These are phyloP conservation scores for Sphagnum fallax DNA, from an alignment of 228 moss, liverwort and hornwort species.

Conservation along the genomic window DNA sequence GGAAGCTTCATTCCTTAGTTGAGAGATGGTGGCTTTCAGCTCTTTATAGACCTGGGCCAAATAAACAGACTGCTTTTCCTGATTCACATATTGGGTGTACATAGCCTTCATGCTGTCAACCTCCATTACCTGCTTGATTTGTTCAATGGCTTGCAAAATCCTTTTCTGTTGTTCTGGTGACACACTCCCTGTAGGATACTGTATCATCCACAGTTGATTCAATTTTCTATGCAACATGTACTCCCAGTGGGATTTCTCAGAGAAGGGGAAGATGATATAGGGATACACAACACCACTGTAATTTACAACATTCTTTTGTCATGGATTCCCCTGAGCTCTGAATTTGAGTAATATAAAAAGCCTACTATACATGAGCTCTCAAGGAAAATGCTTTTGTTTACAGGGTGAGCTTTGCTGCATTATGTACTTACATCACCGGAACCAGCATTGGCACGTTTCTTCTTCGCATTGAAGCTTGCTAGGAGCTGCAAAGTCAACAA, in stretches of 20 bases:
- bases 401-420: too few species aligned
- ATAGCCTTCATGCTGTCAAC: constrained; percentile 1
- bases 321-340: too few species aligned
- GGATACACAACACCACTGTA: too few species aligned
- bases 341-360: too few species aligned
- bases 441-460: background rate
- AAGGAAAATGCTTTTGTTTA: too few species aligned
- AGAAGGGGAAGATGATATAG: too few species aligned
- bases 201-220: too few species aligned
- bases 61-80: constrained; percentile 4
- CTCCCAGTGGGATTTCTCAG: too few species aligned
- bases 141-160: constrained; percentile 1
- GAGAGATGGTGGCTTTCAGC: constrained; percentile 2
- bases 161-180: constrained; percentile 1
- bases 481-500: background rate
- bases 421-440: background rate
- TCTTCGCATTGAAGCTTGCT: constrained; percentile 1
- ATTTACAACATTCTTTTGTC: too few species aligned
- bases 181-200: background rate
- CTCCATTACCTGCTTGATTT: constrained; percentile 5
- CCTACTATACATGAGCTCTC: too few species aligned
- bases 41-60: constrained; percentile 3
- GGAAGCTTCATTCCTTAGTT: constrained; percentile 1
- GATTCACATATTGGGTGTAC: constrained; percentile 4
- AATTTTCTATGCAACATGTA: too few species aligned